Percentiles rank a stretch among this genome's conserved stretches.
These are phyloP conservation scores for Rhododendron mucronatum DNA, from an alignment of 148 eudicot species.

Conservation along the genomic window DNA sequence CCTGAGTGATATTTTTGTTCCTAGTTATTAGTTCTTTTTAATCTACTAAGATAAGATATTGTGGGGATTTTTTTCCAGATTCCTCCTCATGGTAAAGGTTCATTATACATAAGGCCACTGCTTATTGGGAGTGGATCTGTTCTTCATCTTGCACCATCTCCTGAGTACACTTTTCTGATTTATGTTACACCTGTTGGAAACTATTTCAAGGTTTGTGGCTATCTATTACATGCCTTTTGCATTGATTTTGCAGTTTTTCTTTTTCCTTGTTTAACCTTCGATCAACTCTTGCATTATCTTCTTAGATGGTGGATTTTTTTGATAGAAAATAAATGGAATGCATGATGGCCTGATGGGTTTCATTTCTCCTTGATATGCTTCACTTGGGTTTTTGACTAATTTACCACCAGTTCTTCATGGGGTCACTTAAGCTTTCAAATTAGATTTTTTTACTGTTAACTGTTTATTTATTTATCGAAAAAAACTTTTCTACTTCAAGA, in stretches of 20 bases:
- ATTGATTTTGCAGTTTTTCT: background rate
- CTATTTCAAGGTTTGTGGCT: slow-evolving; percentile 75
- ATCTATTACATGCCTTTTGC: background rate
- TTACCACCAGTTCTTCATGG: background rate
- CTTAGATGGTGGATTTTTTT: background rate
- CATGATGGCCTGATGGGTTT: background rate
- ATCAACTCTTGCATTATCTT: background rate
- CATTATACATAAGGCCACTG: slow-evolving; percentile 78
- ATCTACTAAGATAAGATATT: background rate
- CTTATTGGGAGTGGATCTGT: slow-evolving; percentile 97
- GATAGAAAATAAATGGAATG: background rate
- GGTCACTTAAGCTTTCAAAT: background rate
- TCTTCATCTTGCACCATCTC: slow-evolving; percentile 93
- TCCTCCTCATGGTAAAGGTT: slow-evolving; percentile 92
- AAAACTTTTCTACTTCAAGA: background rate
- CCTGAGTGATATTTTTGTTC: background rate
- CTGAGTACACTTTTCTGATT: slow-evolving; percentile 87
- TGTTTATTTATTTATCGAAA: background rate
- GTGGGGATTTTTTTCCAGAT: slow-evolving; percentile 45
- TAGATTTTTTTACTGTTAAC: background rate
- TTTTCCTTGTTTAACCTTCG: background rate
- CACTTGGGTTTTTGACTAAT: background rate
- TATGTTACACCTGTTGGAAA: slow-evolving; percentile 94
- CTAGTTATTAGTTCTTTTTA: background rate
- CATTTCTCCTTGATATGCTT: background rate